Evolutionary conservation across 345 rosid genomes (phyloP), one percentile per base, ranked within the genome.

Genomic region (Hibiscus mutabilis): DNA sequence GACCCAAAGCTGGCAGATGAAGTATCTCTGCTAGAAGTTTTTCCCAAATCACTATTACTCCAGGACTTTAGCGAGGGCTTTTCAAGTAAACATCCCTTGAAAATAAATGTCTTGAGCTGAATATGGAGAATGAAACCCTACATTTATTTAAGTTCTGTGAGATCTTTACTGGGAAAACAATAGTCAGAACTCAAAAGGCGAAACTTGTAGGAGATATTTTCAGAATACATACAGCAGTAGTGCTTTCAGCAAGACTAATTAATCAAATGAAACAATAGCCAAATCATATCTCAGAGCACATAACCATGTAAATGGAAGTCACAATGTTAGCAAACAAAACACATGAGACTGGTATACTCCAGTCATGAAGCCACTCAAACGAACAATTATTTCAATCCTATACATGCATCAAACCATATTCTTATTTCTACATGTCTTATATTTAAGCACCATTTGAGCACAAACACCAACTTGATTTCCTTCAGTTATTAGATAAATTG

Each of bases 1-100:
- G 88, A 83, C 44, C 91, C 94, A 81, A 87, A 85, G 79, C 79
- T 84, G 52, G 91, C 85, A 80, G 79, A 81, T 57, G 84, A 79
- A 72, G 63, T 74, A 77, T 87, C 85, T 58, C 83, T 82, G 70
- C 74, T 70, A 70, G 72, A 73, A 67, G 71, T 59, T 73, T 56
- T 79, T 72, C 82, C 81, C 65, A 78, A 75, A 78, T 78, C 82
- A 31, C 73, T 60, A 40, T 74, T 24, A 55, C 42, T 65, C 49
- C 19, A 63, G 40, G 75, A 69, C 42, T 79, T 74, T 9, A 75
- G 49, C n/a, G 66, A 60, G 68, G 79, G 78, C 33, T 79, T 80
- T 64, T 84, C 87, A 5, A 76, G 83, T 44, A 79, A 74, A 72
- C 78, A 79, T 69, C 81, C 82, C 71, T 72, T 70, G 64, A 66